Conservation (phyloP, 1,139 yeast genomes). For the Kodamaea sp. region DNA sequence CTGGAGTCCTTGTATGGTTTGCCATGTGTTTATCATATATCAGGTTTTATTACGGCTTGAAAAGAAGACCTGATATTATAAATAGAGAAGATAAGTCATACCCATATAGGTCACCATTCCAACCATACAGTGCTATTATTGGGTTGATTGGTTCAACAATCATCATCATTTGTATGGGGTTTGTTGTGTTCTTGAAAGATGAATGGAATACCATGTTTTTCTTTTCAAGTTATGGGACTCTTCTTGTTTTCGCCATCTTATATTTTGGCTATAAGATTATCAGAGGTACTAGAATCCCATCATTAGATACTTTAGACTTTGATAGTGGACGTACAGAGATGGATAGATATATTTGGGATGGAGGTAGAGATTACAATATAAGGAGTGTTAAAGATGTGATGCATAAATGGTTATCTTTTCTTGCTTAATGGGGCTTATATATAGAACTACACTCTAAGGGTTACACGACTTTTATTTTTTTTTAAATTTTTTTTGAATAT, state of each 20-base stretch:
- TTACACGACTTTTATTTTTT: background rate
- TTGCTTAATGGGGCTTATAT: slow-evolving; percentile 23
- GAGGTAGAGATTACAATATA: slow-evolving; percentile 46
- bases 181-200: slow-evolving; percentile 56
- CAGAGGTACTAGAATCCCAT: slow-evolving; percentile 53
- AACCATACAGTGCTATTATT: slow-evolving; percentile 68
- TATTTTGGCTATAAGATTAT: slow-evolving; percentile 54
- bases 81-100: slow-evolving; percentile 62
- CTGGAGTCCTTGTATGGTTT: slow-evolving; percentile 76
- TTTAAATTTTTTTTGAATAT: background rate
- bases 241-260: slow-evolving; percentile 51
- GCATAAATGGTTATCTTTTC: slow-evolving; percentile 32
- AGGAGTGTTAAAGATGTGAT: slow-evolving; percentile 35
- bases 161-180: slow-evolving; percentile 65
- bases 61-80: slow-evolving; percentile 62
- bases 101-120: slow-evolving; percentile 74
- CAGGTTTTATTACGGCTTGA: slow-evolving; percentile 66
- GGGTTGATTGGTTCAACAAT: slow-evolving; percentile 57
- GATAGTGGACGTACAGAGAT: slow-evolving; percentile 78
- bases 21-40: slow-evolving; percentile 74
- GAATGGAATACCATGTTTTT: slow-evolving; percentile 65
- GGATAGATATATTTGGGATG: slow-evolving; percentile 69
- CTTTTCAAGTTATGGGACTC: slow-evolving; percentile 65
- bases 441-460: background rate
- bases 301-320: slow-evolving; percentile 66